Base-by-base conservation (phyloP, 768 basidiomycete species). In the Tricholoma hemisulphureum region DNA sequence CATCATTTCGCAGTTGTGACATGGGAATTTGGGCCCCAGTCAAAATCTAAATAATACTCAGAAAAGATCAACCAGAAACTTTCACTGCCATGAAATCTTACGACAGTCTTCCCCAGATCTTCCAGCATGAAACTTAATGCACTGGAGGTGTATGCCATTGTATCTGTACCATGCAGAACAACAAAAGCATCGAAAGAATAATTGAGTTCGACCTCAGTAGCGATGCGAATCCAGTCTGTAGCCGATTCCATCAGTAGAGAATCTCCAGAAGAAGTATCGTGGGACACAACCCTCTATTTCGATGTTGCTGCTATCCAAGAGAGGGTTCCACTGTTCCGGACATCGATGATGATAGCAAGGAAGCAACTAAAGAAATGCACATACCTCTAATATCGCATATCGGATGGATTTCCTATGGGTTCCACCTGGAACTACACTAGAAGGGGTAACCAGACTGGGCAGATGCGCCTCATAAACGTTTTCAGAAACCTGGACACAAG, bases 1-100 rank as follows among this genome's bases (percentile, higher is more conserved):
- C 93, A 69, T 98, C 95, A 64, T 95, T 97, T n/a, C 93, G 83
- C 46, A 95, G 76, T 67, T 94, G 89, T 2, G 91, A 93, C 31
- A 95, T 76, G 13, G 95, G 93, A 32, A 98, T 96, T 74, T 97
- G 95, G 0, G 95, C 93, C 11, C 95, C 95, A 1, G 93, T 96
- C 28, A 95, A 63, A 57, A 96, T 93, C 92, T 93, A 53, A 54
- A 34, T 34, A n/a, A 26, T 8, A 45, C 39, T 21, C 41, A 51
- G 32, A 48, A n/a, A 39, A 14, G 11, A 35, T 34, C 48, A 13
- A 9, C 24, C 34, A 9, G 13, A 52, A 24, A 49, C 46, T 18
- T 37, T 43, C 34, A n/a, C 21, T 18, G 26, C 50, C 26, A 52
- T 32, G 37, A 55, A 51, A n/a, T 43, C 71, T 37, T 78, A 92